Percentiles rank a stretch among this genome's conserved stretches.
These are phyloP conservation scores for Colletotrichum sp. DNA, from an alignment of 2,329 filamentous ascomycete species.

Conservation along the genomic window DNA sequence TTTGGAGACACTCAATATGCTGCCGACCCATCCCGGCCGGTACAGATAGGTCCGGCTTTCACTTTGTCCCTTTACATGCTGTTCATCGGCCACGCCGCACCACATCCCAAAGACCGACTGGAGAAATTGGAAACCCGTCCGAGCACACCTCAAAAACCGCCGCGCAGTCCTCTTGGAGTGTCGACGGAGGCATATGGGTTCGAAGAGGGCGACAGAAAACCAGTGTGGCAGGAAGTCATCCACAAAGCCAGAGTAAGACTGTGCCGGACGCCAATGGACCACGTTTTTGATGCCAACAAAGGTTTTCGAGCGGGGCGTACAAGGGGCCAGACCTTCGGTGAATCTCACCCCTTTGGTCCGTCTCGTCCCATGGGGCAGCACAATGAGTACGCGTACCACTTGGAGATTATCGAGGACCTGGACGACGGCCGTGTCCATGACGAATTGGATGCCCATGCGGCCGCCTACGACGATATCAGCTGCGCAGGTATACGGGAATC, in stretches of 20 bases:
- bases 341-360: neutral
- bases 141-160: neutral
- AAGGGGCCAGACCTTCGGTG: neutral
- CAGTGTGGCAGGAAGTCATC: conserved; percentile 95
- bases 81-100: conserved; percentile 75
- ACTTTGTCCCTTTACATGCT: conserved; percentile 93
- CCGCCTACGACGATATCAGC: conserved; percentile 45
- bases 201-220: conserved; percentile 62
- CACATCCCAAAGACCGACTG: neutral
- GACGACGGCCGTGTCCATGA: conserved; percentile 62
- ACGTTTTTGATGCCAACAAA: conserved; percentile 44
- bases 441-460: conserved; percentile 32
- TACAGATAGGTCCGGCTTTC: conserved; percentile 89
- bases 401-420: conserved; percentile 84
- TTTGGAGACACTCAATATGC: conserved; percentile 86
- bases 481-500: conserved; percentile 56
- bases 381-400: conserved; percentile 74
- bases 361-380: conserved; percentile 26
- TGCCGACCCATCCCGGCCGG: conserved; percentile 63
- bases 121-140: neutral
- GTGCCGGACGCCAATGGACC: conserved; percentile 67
- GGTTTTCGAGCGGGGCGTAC: conserved; percentile 31
- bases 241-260: conserved; percentile 90
- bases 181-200: conserved; percentile 47
- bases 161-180: neutral